Percentiles rank a stretch among this genome's conserved stretches.
These are phyloP conservation scores for Penicillium verhagenii DNA, from an alignment of 495 filamentous ascomycete species.

Conservation along the genomic window DNA sequence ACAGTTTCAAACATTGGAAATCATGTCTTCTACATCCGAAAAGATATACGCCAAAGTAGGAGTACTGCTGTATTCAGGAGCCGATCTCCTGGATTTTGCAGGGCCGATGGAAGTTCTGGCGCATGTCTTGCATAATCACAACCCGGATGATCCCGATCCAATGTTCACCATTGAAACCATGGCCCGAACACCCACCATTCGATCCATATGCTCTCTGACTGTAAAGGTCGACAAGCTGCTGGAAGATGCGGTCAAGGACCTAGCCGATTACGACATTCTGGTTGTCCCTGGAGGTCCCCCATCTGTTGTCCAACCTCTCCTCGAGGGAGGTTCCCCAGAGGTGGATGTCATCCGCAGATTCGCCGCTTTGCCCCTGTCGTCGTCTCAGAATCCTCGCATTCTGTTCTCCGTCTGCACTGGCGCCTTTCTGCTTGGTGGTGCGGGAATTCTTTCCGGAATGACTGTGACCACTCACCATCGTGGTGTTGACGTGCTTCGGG, in stretches of 20 bases:
- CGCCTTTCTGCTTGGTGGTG: slow-evolving; percentile 66
- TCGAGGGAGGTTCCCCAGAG: slow-evolving; percentile 21
- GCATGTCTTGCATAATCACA: slow-evolving; percentile 33
- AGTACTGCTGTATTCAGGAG: slow-evolving; percentile 45
- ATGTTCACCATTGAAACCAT: slow-evolving; percentile 34
- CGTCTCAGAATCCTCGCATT: slow-evolving; percentile 40
- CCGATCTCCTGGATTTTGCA: slow-evolving; percentile 61
- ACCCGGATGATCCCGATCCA: slow-evolving; percentile 24
- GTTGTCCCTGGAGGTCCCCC: slow-evolving; percentile 56
- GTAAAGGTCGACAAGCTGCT: slow-evolving; percentile 25
- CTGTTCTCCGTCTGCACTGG: slow-evolving; percentile 77
- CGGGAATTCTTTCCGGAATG: slow-evolving; percentile 69
- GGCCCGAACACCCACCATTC: slow-evolving; percentile 34
- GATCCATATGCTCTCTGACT: slow-evolving; percentile 21
- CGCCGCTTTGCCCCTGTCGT: slow-evolving; percentile 16
- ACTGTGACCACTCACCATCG: slow-evolving; percentile 71
- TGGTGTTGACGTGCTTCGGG: slow-evolving; percentile 66
- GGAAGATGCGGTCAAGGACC: slow-evolving; percentile 61
- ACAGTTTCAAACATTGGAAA: background rate
- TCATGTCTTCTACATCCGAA: slow-evolving; percentile 10
- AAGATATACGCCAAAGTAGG: slow-evolving; percentile 30
- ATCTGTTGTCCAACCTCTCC: slow-evolving; percentile 20
- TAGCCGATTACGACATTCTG: slow-evolving; percentile 70
- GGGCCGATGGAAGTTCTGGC: slow-evolving; percentile 61
- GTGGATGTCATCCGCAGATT: slow-evolving; percentile 32